Conservation (phyloP, 2,329 filamentous ascomycete species). For the Canariomyces notabilis region DNA sequence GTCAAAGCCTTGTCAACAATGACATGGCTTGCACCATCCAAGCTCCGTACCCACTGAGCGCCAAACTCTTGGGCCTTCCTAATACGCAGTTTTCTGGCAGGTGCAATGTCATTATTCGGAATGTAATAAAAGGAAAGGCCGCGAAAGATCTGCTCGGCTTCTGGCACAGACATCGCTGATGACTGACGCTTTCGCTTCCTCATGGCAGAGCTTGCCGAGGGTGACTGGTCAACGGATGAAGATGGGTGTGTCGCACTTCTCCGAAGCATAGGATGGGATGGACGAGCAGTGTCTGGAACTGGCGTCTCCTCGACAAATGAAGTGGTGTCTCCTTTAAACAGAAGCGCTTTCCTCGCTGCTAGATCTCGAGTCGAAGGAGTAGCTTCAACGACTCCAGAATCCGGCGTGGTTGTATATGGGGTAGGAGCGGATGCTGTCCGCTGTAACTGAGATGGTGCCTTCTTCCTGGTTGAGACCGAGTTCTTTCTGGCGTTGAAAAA, state of each 20-base stretch:
- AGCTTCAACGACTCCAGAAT: constrained; percentile 20
- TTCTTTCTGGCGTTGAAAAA: constrained; percentile 22
- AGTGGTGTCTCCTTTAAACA: constrained; percentile 7
- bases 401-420: constrained; percentile 6
- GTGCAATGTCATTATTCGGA: constrained; percentile 70
- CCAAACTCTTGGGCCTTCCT: constrained; percentile 70
- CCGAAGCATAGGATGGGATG: constrained; percentile 16
- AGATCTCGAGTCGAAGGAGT: constrained; percentile 16
- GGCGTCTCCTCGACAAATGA: constrained; percentile 32
- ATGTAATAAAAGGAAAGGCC: constrained; percentile 69
- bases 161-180: constrained; percentile 42
- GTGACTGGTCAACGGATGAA: constrained; percentile 19
- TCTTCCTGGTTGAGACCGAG: not conserved
- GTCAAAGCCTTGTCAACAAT: constrained; percentile 67
- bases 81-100: constrained; percentile 64
- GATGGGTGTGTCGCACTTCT: constrained; percentile 31
- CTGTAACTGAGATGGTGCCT: not conserved
- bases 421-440: constrained; percentile 15
- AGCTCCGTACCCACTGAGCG: constrained; percentile 61
- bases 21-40: constrained; percentile 65
- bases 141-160: constrained; percentile 54
- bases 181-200: constrained; percentile 44
- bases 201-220: constrained; percentile 25
- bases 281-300: constrained; percentile 23
- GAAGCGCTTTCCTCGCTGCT: constrained; percentile 1